A percentile compares a stretch with the other conserved stretches of the same genome.
phyloP scores from a whole-genome alignment of 257 asterid species.

The Salvia miltiorrhiza region DNA sequence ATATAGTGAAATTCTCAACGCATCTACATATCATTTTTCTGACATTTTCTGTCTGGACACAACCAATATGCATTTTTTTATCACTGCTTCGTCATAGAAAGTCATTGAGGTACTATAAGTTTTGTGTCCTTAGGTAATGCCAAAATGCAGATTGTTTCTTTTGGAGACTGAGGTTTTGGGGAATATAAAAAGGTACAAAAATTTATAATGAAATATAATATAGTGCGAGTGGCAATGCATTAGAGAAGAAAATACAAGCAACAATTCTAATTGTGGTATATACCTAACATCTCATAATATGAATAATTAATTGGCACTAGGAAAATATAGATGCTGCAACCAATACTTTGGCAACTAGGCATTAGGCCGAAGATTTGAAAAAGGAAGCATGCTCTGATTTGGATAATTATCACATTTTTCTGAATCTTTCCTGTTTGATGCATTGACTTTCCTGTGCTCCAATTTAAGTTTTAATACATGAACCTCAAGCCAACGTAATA shows the following conservation, averaged over 20 bases:
- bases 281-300: no score
- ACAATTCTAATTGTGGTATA: no score
- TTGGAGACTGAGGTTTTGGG: neutral
- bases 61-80: neutral
- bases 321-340: no score
- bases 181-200: neutral
- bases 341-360: neutral
- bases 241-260: no score
- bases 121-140: neutral
- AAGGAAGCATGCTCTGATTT: neutral
- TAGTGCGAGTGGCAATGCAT: neutral
- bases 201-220: neutral
- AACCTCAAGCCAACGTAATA: neutral
- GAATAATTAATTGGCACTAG: no score
- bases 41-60: no score
- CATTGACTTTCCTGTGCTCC: neutral
- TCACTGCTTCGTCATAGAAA: neutral
- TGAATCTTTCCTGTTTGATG: neutral
- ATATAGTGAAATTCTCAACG: neutral
- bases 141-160: neutral
- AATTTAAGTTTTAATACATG: neutral
- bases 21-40: neutral
- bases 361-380: neutral
- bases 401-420: neutral
- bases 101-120: neutral